Base-by-base conservation (phyloP, 2,329 filamentous ascomycete species). In the Sporothrix variecibatus region DNA sequence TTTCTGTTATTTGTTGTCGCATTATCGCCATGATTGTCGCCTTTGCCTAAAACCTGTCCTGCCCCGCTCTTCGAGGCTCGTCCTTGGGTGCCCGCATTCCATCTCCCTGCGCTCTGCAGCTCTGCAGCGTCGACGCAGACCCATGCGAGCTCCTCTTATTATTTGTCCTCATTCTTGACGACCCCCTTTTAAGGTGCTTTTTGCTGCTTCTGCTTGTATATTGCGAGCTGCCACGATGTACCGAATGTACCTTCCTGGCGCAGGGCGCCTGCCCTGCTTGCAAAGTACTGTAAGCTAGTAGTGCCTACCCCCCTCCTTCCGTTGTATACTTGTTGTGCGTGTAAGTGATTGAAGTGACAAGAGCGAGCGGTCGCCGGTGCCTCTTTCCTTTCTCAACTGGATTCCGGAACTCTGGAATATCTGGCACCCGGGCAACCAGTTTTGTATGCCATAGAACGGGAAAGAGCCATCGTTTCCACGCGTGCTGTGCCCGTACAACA, bases 361-460 rank as follows among this genome's bases (percentile, higher is more conserved):
- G 74, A 75, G 53, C 72, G 28, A 75, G 53, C 72, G 28, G 43
- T 43, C 34, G 53, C 34, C 43, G 64, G 74, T 73, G 69, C 69
- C 56, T 75, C 74, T 71, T 75, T 75, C 74, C 74, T 51, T 51
- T 43, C 17, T 23, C 58, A 68, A 51, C 60, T 64, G 60, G 60
- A 49, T 68, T 65, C 17, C 68, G 56, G 53, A 49, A 26, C 40
- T 26, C 28, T 31, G 40, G 5, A 56, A 56, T 31, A 51, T 40
- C 68, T 31, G 72, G 40, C 72, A 26, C 64, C 74, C 62, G 74
- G 74, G 72, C 74, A 75, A 75, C 74, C 68, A 70, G n/a, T 34
- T 31, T 60, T 60, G 64, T 72, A 69, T 56, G 38, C n/a, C 67
- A 56, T 31, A 58, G 51, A 73, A 72, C 34, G 26, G 72, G 74